Conservation (phyloP, 2,329 filamentous ascomycete genomes). For the Tetracladium maxilliforme region DNA sequence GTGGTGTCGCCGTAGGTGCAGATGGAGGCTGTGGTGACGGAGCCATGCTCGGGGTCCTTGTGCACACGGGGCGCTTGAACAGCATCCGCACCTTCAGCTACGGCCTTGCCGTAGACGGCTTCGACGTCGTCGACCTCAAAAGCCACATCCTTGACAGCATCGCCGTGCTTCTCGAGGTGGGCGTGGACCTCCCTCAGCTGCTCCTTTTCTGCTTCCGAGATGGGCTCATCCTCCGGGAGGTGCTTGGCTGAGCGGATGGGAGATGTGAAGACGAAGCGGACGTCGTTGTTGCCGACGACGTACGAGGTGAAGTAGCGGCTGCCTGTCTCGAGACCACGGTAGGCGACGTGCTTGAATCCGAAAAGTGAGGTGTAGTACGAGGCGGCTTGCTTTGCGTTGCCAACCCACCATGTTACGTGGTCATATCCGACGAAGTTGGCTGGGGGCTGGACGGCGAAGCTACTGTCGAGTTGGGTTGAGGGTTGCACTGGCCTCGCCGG, state of each 20-base stretch:
- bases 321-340: constrained; percentile 78
- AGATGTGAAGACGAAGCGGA: constrained; percentile 74
- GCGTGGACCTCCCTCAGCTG: constrained; percentile 62
- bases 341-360: constrained; percentile 72
- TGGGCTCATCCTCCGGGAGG: constrained; percentile 42
- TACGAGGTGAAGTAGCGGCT: constrained; percentile 70
- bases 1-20: constrained; percentile 91
- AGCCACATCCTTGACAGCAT: constrained; percentile 88
- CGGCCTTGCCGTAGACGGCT: constrained; percentile 61
- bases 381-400: constrained; percentile 91
- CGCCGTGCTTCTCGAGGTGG: constrained; percentile 77
- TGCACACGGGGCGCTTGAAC: constrained; percentile 41
- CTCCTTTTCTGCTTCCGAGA: constrained; percentile 45
- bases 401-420: constrained; percentile 91
- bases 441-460: constrained; percentile 34
- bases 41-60: constrained; percentile 45
- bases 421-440: constrained; percentile 71
- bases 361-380: constrained; percentile 79
- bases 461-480: constrained; percentile 27
- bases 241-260: constrained; percentile 50
- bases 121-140: constrained; percentile 88
- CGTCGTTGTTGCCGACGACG: constrained; percentile 61
- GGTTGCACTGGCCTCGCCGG: not conserved
- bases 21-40: constrained; percentile 64
- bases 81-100: constrained; percentile 45